phyloP scores from a whole-genome alignment of 768 basidiomycete species.

The Suillus variegatus region DNA sequence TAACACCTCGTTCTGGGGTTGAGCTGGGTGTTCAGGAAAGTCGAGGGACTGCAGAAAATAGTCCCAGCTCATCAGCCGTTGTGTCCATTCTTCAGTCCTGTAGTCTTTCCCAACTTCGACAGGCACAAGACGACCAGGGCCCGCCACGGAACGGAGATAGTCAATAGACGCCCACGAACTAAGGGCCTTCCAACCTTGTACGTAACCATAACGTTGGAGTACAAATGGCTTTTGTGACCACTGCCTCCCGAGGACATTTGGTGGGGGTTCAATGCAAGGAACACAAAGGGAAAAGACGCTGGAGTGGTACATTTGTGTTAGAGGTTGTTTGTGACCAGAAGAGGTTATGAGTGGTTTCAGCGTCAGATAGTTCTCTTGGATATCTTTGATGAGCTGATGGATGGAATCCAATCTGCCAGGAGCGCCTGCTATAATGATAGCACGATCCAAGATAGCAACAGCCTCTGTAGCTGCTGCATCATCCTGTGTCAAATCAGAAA shows the following conservation, averaged over 20 bases:
- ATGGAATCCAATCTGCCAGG: conserved; percentile 67
- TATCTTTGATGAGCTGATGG: conserved; percentile 55
- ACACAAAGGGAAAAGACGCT: conserved; percentile 29
- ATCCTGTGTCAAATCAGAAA: conserved; percentile 13
- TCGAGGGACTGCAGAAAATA: conserved; percentile 59
- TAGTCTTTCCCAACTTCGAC: conserved; percentile 90
- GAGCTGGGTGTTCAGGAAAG: conserved; percentile 21
- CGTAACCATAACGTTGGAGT: conserved; percentile 50
- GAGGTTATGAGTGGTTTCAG: conserved; percentile 1
- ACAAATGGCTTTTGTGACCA: conserved; percentile 67
- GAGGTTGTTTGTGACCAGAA: conserved; percentile 6
- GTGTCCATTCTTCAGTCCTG: conserved; percentile 77
- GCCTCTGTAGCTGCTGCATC: conserved; percentile 38
- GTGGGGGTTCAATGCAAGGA: conserved; percentile 45
- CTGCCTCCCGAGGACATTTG: conserved; percentile 60
- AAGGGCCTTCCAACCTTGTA: conserved; percentile 78
- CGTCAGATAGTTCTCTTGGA: conserved; percentile 48
- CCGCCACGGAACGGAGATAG: conserved; percentile 73
- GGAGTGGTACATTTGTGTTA: conserved; percentile 9
- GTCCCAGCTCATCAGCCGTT: conserved; percentile 76
- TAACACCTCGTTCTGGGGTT: conserved; percentile 34
- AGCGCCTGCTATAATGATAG: conserved; percentile 83
- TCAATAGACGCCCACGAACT: conserved; percentile 65
- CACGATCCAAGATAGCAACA: conserved; percentile 70
- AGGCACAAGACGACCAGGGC: conserved; percentile 83